Percentiles rank a stretch among this genome's conserved stretches.
Conservation (phyloP, 805 yeast species). For the Blastobotrys robertii region DNA sequence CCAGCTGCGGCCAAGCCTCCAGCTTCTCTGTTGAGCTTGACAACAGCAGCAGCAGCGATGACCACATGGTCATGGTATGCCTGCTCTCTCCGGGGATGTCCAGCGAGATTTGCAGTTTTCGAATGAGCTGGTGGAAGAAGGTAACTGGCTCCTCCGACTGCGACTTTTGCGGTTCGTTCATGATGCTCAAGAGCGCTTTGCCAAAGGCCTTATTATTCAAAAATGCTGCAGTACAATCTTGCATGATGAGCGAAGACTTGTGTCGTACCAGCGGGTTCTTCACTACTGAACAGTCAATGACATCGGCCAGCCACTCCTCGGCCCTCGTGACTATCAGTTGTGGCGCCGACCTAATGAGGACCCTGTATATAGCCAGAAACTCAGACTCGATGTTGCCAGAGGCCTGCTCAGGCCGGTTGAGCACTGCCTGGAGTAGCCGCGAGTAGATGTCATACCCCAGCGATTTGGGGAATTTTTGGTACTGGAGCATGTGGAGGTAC, state of each 20-base stretch:
- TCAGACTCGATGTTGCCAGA: conserved; percentile 13
- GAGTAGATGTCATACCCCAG: conserved; percentile 10
- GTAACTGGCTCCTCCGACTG: neutral
- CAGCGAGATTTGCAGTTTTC: neutral
- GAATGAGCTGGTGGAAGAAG: neutral
- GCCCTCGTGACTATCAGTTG: conserved; percentile 9
- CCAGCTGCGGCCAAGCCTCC: conserved; percentile 11
- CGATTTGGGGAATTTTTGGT: conserved; percentile 12
- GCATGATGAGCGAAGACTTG: conserved; percentile 9
- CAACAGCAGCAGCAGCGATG: conserved; percentile 6
- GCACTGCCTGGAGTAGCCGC: conserved; percentile 10
- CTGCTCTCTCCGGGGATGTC: neutral
- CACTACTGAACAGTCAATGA: conserved; percentile 7
- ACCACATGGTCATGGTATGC: conserved; percentile 13
- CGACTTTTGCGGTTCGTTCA: conserved; percentile 1
- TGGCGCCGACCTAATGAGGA: conserved; percentile 6
- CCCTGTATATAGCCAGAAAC: conserved; percentile 9
- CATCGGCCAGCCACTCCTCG: conserved; percentile 12
- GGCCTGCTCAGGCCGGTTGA: conserved; percentile 8
- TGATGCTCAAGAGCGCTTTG: conserved; percentile 2
- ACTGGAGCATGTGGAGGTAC: conserved; percentile 15
- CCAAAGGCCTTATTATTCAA: conserved; percentile 9
- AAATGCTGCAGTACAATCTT: conserved; percentile 9
- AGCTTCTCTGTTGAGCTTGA: conserved; percentile 6
- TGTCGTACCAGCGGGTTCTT: conserved; percentile 9